These are phyloP conservation scores for Penicillium sp. DNA, from an alignment of 2,329 filamentous ascomycete genomes.

Conservation along the genomic window DNA sequence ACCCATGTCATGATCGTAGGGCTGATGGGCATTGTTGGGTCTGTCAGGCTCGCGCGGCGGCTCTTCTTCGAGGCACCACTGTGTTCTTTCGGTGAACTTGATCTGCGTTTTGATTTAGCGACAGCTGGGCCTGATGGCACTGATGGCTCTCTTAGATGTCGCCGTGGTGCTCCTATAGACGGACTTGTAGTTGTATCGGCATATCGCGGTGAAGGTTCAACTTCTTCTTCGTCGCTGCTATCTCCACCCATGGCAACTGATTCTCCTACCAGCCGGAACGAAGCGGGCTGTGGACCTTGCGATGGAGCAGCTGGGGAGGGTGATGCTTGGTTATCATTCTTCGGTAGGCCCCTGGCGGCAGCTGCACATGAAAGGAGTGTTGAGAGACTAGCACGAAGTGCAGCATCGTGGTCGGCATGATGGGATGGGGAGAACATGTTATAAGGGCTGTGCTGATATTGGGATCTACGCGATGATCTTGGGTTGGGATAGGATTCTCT, in stretches of 20 bases:
- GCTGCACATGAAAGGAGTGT: slow-evolving; percentile 93
- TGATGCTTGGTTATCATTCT: slow-evolving; percentile 45
- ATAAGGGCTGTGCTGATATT: slow-evolving; percentile 55
- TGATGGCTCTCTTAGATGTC: slow-evolving; percentile 24
- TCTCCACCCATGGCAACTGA: slow-evolving; percentile 56
- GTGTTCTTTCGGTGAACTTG: slow-evolving; percentile 42
- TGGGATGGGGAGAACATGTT: slow-evolving; percentile 72
- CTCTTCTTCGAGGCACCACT: slow-evolving; percentile 34
- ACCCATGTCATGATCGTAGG: slow-evolving; percentile 66
- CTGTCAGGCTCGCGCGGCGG: slow-evolving; percentile 32
- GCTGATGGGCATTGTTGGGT: slow-evolving; percentile 44
- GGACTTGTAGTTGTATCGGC: slow-evolving; percentile 22
- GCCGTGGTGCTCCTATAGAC: slow-evolving; percentile 21
- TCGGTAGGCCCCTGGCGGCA: slow-evolving; percentile 78
- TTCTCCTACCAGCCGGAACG: slow-evolving; percentile 60
- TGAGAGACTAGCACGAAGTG: slow-evolving; percentile 86
- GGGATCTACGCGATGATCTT: slow-evolving; percentile 35
- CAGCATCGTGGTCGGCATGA: slow-evolving; percentile 88
- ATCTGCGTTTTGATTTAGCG: slow-evolving; percentile 33
- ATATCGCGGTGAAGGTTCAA: slow-evolving; percentile 15
- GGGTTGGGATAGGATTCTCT: slow-evolving; percentile 41
- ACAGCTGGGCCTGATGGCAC: slow-evolving; percentile 13
- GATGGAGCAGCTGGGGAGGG: slow-evolving; percentile 24
- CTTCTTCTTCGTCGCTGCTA: slow-evolving; percentile 27
- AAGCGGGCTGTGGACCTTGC: slow-evolving; percentile 45